phyloP scores from a whole-genome alignment of 2,329 filamentous ascomycete genomes.

The Tolypocladium guangdongense region DNA sequence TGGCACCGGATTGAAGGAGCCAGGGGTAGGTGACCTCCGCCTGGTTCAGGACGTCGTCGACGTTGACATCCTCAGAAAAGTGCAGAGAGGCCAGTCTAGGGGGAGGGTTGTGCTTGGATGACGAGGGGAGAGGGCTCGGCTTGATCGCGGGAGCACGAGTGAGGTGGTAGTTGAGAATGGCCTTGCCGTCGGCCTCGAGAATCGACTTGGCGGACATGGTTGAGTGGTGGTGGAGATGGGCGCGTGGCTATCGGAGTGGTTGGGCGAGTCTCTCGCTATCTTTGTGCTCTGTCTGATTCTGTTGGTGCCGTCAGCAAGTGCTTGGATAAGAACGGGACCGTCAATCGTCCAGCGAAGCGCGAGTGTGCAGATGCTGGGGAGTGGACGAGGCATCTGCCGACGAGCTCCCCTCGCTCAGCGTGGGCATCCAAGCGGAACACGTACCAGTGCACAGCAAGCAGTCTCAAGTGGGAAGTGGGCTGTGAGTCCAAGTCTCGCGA shows the following conservation, averaged over 20 bases:
- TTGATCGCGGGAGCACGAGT: slow-evolving; percentile 96
- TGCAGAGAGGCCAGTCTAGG: slow-evolving; percentile 83
- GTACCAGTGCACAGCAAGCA: slow-evolving; percentile 6
- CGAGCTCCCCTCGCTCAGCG: neutral
- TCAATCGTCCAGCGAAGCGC: neutral
- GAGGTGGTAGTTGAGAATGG: slow-evolving; percentile 99
- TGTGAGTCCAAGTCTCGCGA: slow-evolving; percentile 1
- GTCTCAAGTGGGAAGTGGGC: slow-evolving; percentile 4
- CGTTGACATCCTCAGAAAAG: slow-evolving; percentile 80
- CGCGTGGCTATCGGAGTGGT: slow-evolving; percentile 3
- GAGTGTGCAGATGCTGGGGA: neutral
- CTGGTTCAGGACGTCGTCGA: slow-evolving; percentile 80
- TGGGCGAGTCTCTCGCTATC: slow-evolving; percentile 2
- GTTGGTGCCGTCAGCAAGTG: slow-evolving; percentile 4
- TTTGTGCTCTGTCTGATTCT: slow-evolving; percentile 1
- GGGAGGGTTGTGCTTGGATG: slow-evolving; percentile 83
- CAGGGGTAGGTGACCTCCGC: slow-evolving; percentile 96
- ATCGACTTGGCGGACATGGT: slow-evolving; percentile 71
- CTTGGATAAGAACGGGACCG: neutral
- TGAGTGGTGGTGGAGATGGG: slow-evolving; percentile 16
- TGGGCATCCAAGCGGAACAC: slow-evolving; percentile 1
- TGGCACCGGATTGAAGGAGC: slow-evolving; percentile 72
- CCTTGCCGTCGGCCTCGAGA: slow-evolving; percentile 98
- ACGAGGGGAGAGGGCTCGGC: slow-evolving; percentile 79
- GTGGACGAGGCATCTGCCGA: neutral